A percentile compares a stretch with the other conserved stretches of the same genome.
Evolutionary conservation across 1,284 basidiomycete genomes (phyloP).

Genomic region (Cryptococcus maquisensis): DNA sequence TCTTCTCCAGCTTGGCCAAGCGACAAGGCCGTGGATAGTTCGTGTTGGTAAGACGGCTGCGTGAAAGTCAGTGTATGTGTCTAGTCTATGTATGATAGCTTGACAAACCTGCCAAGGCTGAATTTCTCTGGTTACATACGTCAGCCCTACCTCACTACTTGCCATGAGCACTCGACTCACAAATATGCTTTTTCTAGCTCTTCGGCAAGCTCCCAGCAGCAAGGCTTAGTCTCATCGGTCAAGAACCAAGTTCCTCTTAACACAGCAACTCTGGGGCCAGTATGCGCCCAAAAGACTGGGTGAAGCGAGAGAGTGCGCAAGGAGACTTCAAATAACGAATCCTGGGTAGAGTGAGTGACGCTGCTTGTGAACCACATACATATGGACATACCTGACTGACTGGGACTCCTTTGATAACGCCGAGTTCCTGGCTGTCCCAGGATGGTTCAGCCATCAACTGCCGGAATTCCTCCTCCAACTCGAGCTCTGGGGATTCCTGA

Average conservation of each 20-base stretch:
- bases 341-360: constrained; percentile 26
- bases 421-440: constrained; percentile 35
- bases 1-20: constrained; percentile 53
- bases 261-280: constrained; percentile 51
- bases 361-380: neutral
- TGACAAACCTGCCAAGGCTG: constrained; percentile 43
- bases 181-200: constrained; percentile 53
- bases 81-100: neutral
- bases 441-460: constrained; percentile 30
- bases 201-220: constrained; percentile 51
- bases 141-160: neutral
- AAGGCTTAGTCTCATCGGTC: constrained; percentile 50
- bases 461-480: constrained; percentile 24
- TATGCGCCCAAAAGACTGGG: constrained; percentile 56
- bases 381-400: constrained; percentile 43
- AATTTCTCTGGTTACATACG: constrained; percentile 30
- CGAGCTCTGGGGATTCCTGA: constrained; percentile 16
- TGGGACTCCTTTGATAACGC: constrained; percentile 42
- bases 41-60: constrained; percentile 52
- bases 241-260: constrained; percentile 54
- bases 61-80: constrained; percentile 6
- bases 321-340: constrained; percentile 49
- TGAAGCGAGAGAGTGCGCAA: constrained; percentile 45
- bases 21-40: constrained; percentile 51
- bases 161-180: constrained; percentile 19